Evolutionary conservation across 75 land plant genomes (phyloP).

Genomic region (Selaginella tamariscina): DNA sequence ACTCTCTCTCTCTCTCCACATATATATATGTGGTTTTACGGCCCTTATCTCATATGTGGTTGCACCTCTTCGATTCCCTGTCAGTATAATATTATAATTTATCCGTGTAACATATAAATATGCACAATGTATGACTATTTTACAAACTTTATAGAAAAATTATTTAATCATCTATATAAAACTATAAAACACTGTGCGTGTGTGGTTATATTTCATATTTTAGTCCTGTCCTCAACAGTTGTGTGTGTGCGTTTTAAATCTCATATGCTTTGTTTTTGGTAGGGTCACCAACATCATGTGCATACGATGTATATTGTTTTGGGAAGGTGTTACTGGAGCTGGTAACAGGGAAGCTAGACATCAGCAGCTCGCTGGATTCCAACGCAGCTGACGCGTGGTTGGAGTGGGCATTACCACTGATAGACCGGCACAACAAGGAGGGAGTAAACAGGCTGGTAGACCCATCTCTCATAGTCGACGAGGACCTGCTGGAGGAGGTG

Average conservation of each 20-base stretch:
- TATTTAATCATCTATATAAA: no score
- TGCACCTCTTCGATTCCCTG: no score
- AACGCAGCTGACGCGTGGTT: constrained; percentile 47
- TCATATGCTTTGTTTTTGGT: not conserved
- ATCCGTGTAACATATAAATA: no score
- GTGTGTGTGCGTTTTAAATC: constrained; percentile 15
- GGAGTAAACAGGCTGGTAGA: constrained; percentile 7
- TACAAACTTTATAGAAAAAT: no score
- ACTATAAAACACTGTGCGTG: no score
- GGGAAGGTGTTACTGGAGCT: constrained; percentile 90
- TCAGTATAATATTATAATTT: no score
- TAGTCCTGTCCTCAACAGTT: constrained; percentile 1
- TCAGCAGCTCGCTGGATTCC: constrained; percentile 49
- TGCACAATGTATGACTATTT: no score
- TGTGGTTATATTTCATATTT: constrained; percentile 2
- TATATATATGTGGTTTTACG: no score
- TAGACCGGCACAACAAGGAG: constrained; percentile 12
- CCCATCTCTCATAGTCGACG: constrained; percentile 14
- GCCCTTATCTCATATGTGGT: not conserved
- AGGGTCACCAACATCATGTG: constrained; percentile 36
- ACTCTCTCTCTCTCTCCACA: no score
- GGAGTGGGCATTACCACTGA: constrained; percentile 26
- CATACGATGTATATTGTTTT: constrained; percentile 80
- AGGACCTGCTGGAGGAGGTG: constrained; percentile 14
- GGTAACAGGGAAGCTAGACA: constrained; percentile 82